Conservation (phyloP, 2,329 filamentous ascomycete genomes). For the Tolypocladium tundrense region DNA sequence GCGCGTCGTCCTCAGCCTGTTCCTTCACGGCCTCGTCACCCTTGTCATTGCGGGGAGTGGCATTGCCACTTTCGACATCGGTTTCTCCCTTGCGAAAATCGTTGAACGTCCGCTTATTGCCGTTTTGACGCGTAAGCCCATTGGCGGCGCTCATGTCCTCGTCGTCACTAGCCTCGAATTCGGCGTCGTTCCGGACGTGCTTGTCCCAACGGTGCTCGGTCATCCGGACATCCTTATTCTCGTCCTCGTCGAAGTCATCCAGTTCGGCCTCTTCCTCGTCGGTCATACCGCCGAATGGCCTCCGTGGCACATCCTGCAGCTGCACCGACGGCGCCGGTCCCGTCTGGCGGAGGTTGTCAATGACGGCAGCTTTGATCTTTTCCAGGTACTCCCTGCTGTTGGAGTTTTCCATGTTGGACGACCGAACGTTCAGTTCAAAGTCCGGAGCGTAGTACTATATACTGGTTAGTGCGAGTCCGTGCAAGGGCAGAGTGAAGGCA, state of each 20-base stretch:
- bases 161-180: conserved; percentile 81
- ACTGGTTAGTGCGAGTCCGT: neutral
- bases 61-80: conserved; percentile 26
- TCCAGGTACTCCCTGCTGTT: conserved; percentile 76
- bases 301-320: conserved; percentile 65
- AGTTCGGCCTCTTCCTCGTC: conserved; percentile 58
- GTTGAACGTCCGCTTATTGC: conserved; percentile 38
- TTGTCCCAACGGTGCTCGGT: conserved; percentile 79
- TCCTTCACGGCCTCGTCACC: conserved; percentile 19
- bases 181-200: conserved; percentile 63
- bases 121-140: conserved; percentile 50
- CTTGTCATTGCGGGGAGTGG: conserved; percentile 25
- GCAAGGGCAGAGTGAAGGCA: neutral
- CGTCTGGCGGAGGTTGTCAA: conserved; percentile 81
- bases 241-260: conserved; percentile 68
- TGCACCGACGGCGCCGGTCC: conserved; percentile 83
- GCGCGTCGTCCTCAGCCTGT: conserved; percentile 16
- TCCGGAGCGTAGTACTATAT: conserved; percentile 79
- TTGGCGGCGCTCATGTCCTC: conserved; percentile 69
- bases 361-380: conserved; percentile 69
- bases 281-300: conserved; percentile 50
- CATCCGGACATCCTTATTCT: conserved; percentile 73
- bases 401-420: conserved; percentile 84
- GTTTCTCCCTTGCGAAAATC: conserved; percentile 36
- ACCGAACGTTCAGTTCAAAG: conserved; percentile 79